Base-by-base conservation (phyloP, 257 asterid species). In the Plantago elongata region DNA sequence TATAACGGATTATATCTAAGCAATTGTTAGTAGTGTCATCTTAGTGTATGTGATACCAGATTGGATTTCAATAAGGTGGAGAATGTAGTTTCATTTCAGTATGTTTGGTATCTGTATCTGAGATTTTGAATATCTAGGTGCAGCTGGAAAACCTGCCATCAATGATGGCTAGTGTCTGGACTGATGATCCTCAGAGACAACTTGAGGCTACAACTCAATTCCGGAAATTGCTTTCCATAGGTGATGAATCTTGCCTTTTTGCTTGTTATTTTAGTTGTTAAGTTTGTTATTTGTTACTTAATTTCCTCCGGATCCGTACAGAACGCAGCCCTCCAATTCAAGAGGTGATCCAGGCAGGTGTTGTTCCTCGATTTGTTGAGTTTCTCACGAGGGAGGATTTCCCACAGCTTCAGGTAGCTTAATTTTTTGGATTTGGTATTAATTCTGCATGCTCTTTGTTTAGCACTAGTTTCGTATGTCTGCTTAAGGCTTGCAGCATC, bases 301-400 rank as follows among this genome's bases (percentile, higher is more conserved):
- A 54, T 22, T 9, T 17, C 4, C 50, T 42, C 61, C 27, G 27
- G 17, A 34, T 6, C 29, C 40, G 37, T 42, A 30, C 75, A 90
- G 97, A 90, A 64, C 86, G 93, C 51, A 81, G 86, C 75, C 95
- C 97, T 9, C 97, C 97, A 30, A 87, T 90, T 64, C 82, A 83
- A 63, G 95, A 87, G 74, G 97, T 87, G 8, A 85, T 87, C 59
- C 87, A 85, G 73, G 73, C 95, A 1, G 97, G 96, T 18, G 97
- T 87, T 54, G 94, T 87, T 67, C 90, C 95, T 29, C 88, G 97
- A 11, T 79, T 90, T 65, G 88, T 90, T 61, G 85, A 84, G 67
- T 90, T 90, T 69, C 74, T 90, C 57, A 72, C 51, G 72, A 83
- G 95, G 73, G 95, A 90, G 68, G 97, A 84, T 69, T 84, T 71